Percentiles rank a stretch among this genome's conserved stretches.
Evolutionary conservation across 116 monocot genomes (phyloP).

Genomic region (Dioscorea cayenensis): DNA sequence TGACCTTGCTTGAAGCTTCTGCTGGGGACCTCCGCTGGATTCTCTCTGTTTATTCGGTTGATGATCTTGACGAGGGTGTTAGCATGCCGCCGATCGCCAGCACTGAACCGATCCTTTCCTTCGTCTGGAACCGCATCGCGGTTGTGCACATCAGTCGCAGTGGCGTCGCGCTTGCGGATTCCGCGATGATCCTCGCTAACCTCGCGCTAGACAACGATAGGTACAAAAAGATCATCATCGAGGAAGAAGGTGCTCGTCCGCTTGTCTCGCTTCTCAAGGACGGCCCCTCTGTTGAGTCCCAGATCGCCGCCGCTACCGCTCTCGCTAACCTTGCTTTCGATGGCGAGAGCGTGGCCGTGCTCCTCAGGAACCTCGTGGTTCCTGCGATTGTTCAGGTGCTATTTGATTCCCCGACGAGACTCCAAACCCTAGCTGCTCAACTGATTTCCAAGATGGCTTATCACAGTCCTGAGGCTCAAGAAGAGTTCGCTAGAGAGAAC

Average conservation of each 20-base stretch:
- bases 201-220: slow-evolving; percentile 49
- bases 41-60: slow-evolving; percentile 31
- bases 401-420: slow-evolving; percentile 32
- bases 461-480: slow-evolving; percentile 19
- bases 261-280: slow-evolving; percentile 42
- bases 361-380: slow-evolving; percentile 24
- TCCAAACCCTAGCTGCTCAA: slow-evolving; percentile 33
- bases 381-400: slow-evolving; percentile 37
- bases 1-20: slow-evolving; percentile 39
- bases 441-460: slow-evolving; percentile 40
- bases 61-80: slow-evolving; percentile 10
- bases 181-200: slow-evolving; percentile 31
- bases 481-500: slow-evolving; percentile 59
- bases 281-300: slow-evolving; percentile 29
- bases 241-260: slow-evolving; percentile 50
- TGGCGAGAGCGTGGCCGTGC: slow-evolving; percentile 20
- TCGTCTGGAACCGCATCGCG: slow-evolving; percentile 45
- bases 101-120: slow-evolving; percentile 57
- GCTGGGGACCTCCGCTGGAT: slow-evolving; percentile 52
- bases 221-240: slow-evolving; percentile 47
- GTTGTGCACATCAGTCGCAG: slow-evolving; percentile 19
- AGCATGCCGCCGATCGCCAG: slow-evolving; percentile 56
- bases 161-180: slow-evolving; percentile 27
- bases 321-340: slow-evolving; percentile 32
- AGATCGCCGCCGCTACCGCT: slow-evolving; percentile 35